Evolutionary conservation across 805 yeast genomes (phyloP), one percentile per base, ranked within the genome.

Genomic region (Yarrowia sp.): DNA sequence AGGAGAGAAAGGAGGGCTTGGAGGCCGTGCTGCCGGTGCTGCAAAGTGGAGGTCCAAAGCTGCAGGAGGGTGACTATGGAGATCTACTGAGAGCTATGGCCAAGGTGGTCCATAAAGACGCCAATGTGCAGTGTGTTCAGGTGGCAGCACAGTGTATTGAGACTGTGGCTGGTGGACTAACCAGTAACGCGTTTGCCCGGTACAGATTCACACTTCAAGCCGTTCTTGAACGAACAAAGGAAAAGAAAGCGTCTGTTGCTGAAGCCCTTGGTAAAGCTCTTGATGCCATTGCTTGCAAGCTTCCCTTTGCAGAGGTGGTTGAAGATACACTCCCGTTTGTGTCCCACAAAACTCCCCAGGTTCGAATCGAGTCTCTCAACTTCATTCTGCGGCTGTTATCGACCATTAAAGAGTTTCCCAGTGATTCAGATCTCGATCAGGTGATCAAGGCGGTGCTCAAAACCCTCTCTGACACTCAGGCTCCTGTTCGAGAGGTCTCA

Each of bases 1-100:
- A 92, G 72, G 98, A 92, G 62, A 81, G 99, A 68, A 91, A 89
- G 66, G 97, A 90, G 69, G 90, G 83, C 0, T 79, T 95, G 65
- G 93, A 90, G 55, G 92, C 86, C 67, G 73, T 81, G 9, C 60
- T 65, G 8, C 69, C 67, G 8, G 80, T 83, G 2, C 68, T 74
- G 36, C 81, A 79, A 38, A 36, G 44, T 14, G 73, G 74, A 17
- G 76, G 78, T 11, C 85, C 87, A 48, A 84, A 84, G 1, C 78
- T 86, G 50, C 75, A 78, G 8, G 80, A 78, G 38, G 89, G 79
- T 63, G 96, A 92, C 73, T 91, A 87, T 74, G 68, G 81, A 7
- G 86, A 81, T 1, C 74, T 92, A n/a, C 76, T 86, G n/a, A 77
- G 86, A 65, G 74, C 81, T 0, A 79, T 91, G 68, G 83, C 87